Evolutionary conservation across 192 early-diverging fungal species (phyloP).

Genomic region (Pecoramyces ruminantium): DNA sequence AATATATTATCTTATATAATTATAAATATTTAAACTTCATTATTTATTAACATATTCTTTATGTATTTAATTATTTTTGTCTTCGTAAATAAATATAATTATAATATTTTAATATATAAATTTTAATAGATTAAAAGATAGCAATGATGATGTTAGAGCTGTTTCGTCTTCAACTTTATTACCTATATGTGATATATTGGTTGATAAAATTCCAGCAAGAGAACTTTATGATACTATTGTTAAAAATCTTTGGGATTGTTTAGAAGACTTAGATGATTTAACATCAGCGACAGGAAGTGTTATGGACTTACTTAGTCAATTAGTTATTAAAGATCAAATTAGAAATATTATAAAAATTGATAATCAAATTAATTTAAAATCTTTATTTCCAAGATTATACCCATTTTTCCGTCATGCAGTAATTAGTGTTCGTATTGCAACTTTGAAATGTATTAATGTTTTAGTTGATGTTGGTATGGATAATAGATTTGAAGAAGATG

Average conservation of each 20-base stretch:
- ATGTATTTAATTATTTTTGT: no score
- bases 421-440: conserved; percentile 62
- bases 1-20: no score
- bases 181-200: conserved; percentile 67
- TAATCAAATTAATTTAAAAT: conserved; percentile 18
- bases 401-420: conserved; percentile 94
- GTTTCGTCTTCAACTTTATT: conserved; percentile 79
- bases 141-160: conserved; percentile 87
- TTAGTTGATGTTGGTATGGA: conserved; percentile 15
- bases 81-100: no score
- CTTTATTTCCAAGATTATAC: conserved; percentile 68
- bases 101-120: no score
- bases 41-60: no score
- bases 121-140: conserved; percentile 36
- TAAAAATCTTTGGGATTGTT: conserved; percentile 65
- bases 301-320: conserved; percentile 77
- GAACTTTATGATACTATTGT: conserved; percentile 55
- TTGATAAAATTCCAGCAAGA: conserved; percentile 38
- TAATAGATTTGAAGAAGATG: conserved; percentile 1
- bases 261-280: conserved; percentile 83
- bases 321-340: conserved; percentile 38
- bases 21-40: no score
- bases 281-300: conserved; percentile 78
- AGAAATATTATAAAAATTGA: conserved; percentile 7
- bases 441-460: conserved; percentile 18